A percentile compares a stretch with the other conserved stretches of the same genome.
Evolutionary conservation across 1,139 yeast species (phyloP).

Genomic region (Debaryomyces singareniensis): DNA sequence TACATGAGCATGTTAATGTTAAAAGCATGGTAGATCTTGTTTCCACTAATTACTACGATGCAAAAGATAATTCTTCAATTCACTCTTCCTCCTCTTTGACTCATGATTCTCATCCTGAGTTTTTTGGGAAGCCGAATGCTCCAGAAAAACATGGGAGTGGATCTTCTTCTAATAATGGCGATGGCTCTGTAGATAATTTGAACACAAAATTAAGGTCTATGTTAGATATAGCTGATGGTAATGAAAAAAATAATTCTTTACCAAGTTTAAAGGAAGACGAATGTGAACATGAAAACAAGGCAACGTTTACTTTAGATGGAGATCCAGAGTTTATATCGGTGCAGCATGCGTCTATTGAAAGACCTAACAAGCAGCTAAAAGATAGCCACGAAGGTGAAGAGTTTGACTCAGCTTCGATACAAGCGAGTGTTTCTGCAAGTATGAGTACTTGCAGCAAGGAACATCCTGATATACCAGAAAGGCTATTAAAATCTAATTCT

Average conservation of each 20-base stretch:
- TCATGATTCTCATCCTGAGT: constrained; percentile 9
- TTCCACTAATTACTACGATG: constrained; percentile 7
- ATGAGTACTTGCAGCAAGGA: background rate
- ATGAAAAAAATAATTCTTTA: constrained; percentile 5
- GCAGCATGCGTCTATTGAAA: background rate
- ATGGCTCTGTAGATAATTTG: background rate
- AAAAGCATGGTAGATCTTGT: constrained; percentile 38
- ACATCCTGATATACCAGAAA: constrained; percentile 1
- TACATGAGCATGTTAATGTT: constrained; percentile 22
- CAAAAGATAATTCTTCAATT: constrained; percentile 15
- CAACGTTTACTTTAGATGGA: background rate
- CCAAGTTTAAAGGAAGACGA: constrained; percentile 19
- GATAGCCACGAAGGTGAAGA: background rate
- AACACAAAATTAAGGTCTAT: constrained; percentile 9
- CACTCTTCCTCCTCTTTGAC: constrained; percentile 25
- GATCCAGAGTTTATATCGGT: constrained; percentile 1
- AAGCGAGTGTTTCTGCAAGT: background rate
- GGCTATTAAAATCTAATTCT: constrained; percentile 7
- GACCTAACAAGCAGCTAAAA: background rate
- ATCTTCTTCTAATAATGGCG: background rate
- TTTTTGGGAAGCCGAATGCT: background rate
- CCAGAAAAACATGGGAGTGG: background rate
- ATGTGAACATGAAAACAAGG: constrained; percentile 2
- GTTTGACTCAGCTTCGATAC: background rate
- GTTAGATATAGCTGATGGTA: constrained; percentile 8